phyloP scores from a whole-genome alignment of 2,329 filamentous ascomycete genomes.

The Nemania sp. region DNA sequence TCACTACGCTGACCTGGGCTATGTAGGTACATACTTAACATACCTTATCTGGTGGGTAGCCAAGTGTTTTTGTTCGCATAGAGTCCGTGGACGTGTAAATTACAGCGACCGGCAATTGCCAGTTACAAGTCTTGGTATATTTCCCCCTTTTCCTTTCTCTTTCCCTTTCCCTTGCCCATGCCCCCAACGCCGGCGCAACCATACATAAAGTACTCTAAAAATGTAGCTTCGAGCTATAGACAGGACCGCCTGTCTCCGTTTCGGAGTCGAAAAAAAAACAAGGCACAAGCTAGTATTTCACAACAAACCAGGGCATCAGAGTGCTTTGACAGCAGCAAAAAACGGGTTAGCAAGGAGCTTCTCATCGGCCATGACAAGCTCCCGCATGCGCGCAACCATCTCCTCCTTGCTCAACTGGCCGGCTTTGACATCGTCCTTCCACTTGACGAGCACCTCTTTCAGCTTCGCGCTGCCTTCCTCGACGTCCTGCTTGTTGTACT shows the following conservation, averaged over 20 bases:
- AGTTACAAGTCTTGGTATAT: not conserved
- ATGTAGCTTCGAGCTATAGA: not conserved
- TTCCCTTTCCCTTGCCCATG: too few species aligned
- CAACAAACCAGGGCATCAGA: constrained; percentile 42
- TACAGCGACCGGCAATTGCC: not conserved
- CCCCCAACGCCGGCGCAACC: not conserved
- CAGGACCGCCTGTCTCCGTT: not conserved
- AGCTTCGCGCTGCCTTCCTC: constrained; percentile 85
- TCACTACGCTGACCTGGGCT: not conserved
- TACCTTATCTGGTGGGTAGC: too few species aligned
- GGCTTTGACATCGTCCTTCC: constrained; percentile 76
- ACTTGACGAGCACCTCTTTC: constrained; percentile 80
- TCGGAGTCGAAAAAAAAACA: not conserved
- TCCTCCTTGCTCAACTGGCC: constrained; percentile 70
- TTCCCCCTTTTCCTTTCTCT: not conserved
- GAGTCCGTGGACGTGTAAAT: too few species aligned
- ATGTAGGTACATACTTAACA: not conserved
- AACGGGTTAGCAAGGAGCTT: constrained; percentile 69
- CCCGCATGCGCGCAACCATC: constrained; percentile 77
- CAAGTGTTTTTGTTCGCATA: too few species aligned
- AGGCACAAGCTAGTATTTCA: too few species aligned
- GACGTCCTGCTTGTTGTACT: constrained; percentile 82
- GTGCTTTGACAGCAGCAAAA: constrained; percentile 66
- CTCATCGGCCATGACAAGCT: constrained; percentile 75
- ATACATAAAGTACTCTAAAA: not conserved